Evolutionary conservation across 1,284 basidiomycete genomes (phyloP).

Genomic region (Ceratobasidium sp.): DNA sequence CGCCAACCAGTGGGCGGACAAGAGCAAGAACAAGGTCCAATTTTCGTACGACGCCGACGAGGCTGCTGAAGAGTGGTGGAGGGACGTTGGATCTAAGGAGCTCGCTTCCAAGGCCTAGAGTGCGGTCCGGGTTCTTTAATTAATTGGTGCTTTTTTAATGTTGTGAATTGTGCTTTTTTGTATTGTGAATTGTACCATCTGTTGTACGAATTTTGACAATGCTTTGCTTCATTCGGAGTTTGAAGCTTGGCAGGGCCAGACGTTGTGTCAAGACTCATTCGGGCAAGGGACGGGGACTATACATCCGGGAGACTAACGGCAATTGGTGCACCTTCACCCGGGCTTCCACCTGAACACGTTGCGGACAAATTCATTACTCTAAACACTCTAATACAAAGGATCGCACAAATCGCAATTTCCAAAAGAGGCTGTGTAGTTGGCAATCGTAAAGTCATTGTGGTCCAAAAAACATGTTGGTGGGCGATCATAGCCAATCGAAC

Average conservation of each 20-base stretch:
- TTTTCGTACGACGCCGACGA: conserved; percentile 42
- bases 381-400: neutral
- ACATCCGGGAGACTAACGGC: neutral
- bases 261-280: neutral
- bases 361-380: neutral
- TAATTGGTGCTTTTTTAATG: too few species aligned
- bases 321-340: neutral
- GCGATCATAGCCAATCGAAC: neutral
- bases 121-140: too few species aligned
- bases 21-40: conserved; percentile 38
- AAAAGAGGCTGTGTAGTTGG: neutral
- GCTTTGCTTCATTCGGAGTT: too few species aligned
- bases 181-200: too few species aligned
- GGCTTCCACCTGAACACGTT: neutral
- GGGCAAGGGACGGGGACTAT: neutral
- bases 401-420: neutral
- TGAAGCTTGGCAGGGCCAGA: neutral
- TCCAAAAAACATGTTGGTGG: neutral
- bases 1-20: conserved; percentile 42
- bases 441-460: neutral
- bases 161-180: neutral
- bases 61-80: conserved; percentile 41
- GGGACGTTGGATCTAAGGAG: conserved; percentile 39
- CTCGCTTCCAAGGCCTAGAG: conserved; percentile 11
- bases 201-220: too few species aligned